Percentiles rank a stretch among this genome's conserved stretches.
Evolutionary conservation across 192 early-diverging fungal genomes (phyloP).

Genomic region (Entomortierella chlamydospora): DNA sequence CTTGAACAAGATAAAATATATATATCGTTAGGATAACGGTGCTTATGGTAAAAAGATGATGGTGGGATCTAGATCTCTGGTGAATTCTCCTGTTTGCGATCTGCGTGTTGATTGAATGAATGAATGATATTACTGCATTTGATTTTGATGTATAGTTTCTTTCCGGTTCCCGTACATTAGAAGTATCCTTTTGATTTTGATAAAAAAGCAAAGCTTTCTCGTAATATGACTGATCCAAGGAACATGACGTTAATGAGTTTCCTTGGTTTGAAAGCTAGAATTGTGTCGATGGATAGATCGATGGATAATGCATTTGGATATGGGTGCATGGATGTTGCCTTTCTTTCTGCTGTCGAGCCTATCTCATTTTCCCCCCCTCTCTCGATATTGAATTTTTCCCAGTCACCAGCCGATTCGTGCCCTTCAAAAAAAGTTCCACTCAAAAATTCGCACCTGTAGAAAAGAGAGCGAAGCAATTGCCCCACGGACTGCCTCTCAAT

Average conservation of each 20-base stretch:
- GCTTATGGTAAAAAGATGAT: neutral
- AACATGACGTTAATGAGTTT: no score
- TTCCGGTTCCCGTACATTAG: no score
- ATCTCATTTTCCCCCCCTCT: neutral
- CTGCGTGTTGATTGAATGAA: neutral
- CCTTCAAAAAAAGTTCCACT: constrained; percentile 8
- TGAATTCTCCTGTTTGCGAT: neutral
- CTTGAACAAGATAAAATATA: neutral
- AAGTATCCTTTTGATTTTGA: no score
- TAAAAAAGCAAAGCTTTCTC: neutral
- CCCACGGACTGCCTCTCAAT: neutral
- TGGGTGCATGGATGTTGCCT: neutral
- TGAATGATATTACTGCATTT: neutral
- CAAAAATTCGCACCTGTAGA: constrained; percentile 44
- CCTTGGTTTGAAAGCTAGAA: neutral
- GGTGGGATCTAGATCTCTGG: neutral
- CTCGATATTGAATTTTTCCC: neutral
- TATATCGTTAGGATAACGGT: neutral
- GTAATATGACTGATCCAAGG: neutral
- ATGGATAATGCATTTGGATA: neutral
- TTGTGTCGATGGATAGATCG: constrained; percentile 1
- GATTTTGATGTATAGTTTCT: no score
- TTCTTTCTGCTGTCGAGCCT: no score
- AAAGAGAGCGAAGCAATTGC: constrained; percentile 28
- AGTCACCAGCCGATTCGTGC: constrained; percentile 4